Evolutionary conservation across 1,284 basidiomycete genomes (phyloP).

Genomic region (Porogramme epimiltina): DNA sequence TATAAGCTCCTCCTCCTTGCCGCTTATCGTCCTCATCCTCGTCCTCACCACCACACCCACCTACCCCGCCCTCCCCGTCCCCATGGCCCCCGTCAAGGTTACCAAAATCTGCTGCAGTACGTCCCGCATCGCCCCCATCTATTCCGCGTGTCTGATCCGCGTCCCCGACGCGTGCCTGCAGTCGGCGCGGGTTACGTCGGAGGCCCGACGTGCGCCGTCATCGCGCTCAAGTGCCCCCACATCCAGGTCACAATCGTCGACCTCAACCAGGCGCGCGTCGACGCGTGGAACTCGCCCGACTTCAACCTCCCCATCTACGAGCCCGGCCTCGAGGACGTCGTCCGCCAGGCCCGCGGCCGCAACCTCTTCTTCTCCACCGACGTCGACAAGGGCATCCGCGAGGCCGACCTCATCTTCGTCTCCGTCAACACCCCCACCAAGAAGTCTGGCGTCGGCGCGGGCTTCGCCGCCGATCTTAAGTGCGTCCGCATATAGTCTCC

Average conservation of each 20-base stretch:
- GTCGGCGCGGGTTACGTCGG: constrained; percentile 98
- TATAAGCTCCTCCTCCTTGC: constrained; percentile 3
- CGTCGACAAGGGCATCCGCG: constrained; percentile 89
- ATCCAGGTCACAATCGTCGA: constrained; percentile 98
- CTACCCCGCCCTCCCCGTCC: constrained; percentile 18
- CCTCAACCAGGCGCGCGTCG: constrained; percentile 91
- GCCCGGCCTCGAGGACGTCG: constrained; percentile 94
- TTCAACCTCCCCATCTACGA: constrained; percentile 92
- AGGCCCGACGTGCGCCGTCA: constrained; percentile 93
- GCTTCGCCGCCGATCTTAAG: constrained; percentile 98
- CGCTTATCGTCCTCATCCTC: constrained; percentile 8
- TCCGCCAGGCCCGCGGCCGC: constrained; percentile 84
- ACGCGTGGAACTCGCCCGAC: constrained; percentile 90
- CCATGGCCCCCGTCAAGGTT: constrained; percentile 68
- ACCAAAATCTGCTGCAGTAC: constrained; percentile 90
- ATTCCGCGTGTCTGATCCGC: background rate
- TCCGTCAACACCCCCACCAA: constrained; percentile 98
- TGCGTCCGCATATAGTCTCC: constrained; percentile 36
- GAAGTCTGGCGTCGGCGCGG: constrained; percentile 95
- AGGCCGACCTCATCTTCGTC: constrained; percentile 91
- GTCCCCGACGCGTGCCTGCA: constrained; percentile 31
- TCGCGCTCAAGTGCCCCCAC: constrained; percentile 93
- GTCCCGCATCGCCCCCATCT: constrained; percentile 36
- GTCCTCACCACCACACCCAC: constrained; percentile 7
- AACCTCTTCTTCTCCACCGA: constrained; percentile 98